Evolutionary conservation across 2,329 filamentous ascomycete species (phyloP).

Genomic region (Fusarium denticulatum): DNA sequence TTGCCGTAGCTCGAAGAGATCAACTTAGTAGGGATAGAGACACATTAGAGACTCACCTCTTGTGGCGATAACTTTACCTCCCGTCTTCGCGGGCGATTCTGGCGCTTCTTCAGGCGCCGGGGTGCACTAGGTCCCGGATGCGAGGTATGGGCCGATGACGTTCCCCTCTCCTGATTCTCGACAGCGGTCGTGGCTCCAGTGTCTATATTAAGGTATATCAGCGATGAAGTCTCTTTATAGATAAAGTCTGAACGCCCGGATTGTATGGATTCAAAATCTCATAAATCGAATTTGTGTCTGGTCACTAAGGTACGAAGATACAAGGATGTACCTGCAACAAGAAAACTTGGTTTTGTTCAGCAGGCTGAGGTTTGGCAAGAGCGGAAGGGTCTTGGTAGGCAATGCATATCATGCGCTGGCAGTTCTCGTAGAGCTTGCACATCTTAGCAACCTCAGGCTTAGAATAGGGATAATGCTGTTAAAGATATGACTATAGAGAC

Average conservation of each 20-base stretch:
- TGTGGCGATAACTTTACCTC: neutral
- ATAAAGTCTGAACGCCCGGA: neutral
- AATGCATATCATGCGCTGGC: too few species aligned
- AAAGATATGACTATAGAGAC: too few species aligned
- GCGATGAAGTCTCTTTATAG: neutral
- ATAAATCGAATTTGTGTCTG: neutral
- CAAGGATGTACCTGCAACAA: neutral
- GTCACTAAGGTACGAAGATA: neutral
- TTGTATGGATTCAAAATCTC: neutral
- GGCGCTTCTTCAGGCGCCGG: neutral
- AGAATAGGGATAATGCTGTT: too few species aligned
- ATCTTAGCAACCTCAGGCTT: too few species aligned
- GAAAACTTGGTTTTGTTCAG: neutral
- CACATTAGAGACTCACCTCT: neutral
- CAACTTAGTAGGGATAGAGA: neutral
- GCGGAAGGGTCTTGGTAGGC: neutral
- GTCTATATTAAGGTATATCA: neutral
- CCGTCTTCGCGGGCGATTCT: neutral
- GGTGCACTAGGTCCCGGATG: fast-evolving
- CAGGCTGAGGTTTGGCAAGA: neutral
- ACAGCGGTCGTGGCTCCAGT: neutral
- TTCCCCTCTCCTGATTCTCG: neutral
- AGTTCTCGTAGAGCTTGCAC: too few species aligned
- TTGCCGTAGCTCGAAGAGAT: neutral
- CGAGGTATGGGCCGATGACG: neutral